Base-by-base conservation (phyloP, 2,329 filamentous ascomycete species). In the Aspergillus brunneoviolaceus region DNA sequence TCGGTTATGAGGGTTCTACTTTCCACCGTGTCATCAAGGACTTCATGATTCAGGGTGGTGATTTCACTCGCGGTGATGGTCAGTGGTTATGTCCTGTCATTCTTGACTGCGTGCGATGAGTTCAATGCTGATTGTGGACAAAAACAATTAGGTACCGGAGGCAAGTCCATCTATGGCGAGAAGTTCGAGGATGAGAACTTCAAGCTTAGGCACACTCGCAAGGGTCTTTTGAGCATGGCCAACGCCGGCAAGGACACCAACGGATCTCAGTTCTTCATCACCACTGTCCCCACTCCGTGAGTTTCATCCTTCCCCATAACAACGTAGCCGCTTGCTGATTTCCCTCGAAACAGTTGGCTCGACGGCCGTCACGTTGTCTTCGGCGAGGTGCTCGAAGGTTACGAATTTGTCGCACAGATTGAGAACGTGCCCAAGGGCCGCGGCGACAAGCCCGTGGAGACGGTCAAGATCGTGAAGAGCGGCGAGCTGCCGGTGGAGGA, bases 121-220 rank as follows among this genome's bases (percentile, higher is more conserved):
- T 47, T n/a, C 14, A 29, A 35, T 39, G 42, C 55, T 64, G 42
- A 64, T 51, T 10, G 35, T 25, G 49, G 7, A 21, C 42, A 4
- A 45, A 16, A 45, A 16, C n/a, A 51, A 51, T 25, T 56, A 80
- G 82, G 87, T 61, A 89, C 86, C 63, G 87, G 87, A 63, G 87
- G 87, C 66, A 87, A 87, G 79, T 87, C 84, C 61, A 88, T 89
- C 75, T 89, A 88, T 71, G 86, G 86, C 65, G 77, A 80, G 62
- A 88, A 87, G 77, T 89, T 89, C 74, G 77, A 81, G 55, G 87
- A 89, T 67, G 87, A 89, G 82, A 89, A 89, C 82, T 88, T 89
- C 80, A 88, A 88, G 80, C 79, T 88, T 71, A 87, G 86, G 78
- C 86, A 88, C 79, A 86, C 79, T 76, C 85, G 85, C 76, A 85